Conservation (phyloP, 371 early-diverging fungal genomes). For the Sporodiniella umbellata region DNA sequence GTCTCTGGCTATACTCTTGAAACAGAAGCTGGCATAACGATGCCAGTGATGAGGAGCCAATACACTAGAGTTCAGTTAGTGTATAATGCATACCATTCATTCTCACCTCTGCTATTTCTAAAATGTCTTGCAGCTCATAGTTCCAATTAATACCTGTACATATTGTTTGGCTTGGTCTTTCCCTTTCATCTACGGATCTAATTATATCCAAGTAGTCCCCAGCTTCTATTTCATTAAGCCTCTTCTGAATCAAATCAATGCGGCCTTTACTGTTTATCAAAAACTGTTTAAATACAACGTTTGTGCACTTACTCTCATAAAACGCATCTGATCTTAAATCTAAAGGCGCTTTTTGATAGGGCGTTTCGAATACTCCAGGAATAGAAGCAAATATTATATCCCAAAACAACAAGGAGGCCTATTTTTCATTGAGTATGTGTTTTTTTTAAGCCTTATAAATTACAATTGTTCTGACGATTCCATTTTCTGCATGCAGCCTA, state of each 20-base stretch:
- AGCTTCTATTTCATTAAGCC: slow-evolving; percentile 45
- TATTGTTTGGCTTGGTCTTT: slow-evolving; percentile 39
- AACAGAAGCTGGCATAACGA: slow-evolving; percentile 58
- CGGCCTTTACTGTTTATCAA: slow-evolving; percentile 25
- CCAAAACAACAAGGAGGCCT: slow-evolving; percentile 70
- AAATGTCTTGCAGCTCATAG: slow-evolving; percentile 42
- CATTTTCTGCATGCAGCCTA: slow-evolving; percentile 66
- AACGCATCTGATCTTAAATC: slow-evolving; percentile 70
- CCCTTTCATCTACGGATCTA: slow-evolving; percentile 41
- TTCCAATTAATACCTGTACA: slow-evolving; percentile 69
- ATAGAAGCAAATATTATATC: slow-evolving; percentile 64
- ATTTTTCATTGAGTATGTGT: neutral
- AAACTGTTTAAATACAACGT: neutral
- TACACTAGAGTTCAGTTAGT: slow-evolving; percentile 37
- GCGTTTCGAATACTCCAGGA: slow-evolving; percentile 76
- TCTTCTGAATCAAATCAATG: slow-evolving; percentile 49
- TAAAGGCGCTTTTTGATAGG: slow-evolving; percentile 68
- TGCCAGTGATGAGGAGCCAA: slow-evolving; percentile 52
- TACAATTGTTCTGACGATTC: slow-evolving; percentile 53
- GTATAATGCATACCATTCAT: neutral
- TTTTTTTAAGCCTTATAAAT: no score
- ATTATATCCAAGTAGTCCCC: slow-evolving; percentile 41
- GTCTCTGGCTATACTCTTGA: slow-evolving; percentile 62
- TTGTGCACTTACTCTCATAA: slow-evolving; percentile 47
- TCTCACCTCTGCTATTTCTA: slow-evolving; percentile 57